Base-by-base conservation (phyloP, 2,329 filamentous ascomycete species). In the Botryosphaeria agaves region DNA sequence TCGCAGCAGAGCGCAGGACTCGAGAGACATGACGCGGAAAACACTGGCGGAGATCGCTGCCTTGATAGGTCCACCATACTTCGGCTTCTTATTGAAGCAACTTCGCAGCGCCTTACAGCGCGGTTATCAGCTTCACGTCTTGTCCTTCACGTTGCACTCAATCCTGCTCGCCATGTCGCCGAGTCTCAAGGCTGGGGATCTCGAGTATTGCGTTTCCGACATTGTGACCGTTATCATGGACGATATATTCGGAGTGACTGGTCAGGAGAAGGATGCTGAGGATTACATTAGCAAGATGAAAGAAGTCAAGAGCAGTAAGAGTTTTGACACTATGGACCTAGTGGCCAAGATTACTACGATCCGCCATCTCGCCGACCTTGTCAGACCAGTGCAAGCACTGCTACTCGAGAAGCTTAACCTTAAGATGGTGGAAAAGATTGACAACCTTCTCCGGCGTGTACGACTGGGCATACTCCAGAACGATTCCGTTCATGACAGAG, bases 281-380 rank as follows among this genome's bases (percentile, higher is more conserved):
- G 89, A 85, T 31, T 98, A 98, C 50, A 76, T 78, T 33, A 93
- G 75, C 49, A 80, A 87, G 53, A 94, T 91, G 76, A 93, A 91
- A 53, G 89, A 98, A 56, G 77, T 98, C 33, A 95, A 93, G 61
- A 89, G 81, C 53, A 94, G 81, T 62, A 98, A 95, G 62, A 94
- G 85, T 48, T 92, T 85, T 45, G 91, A 98, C 48, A 92, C 89
- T 0, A 91, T 95, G 76, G 87, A 95, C 51, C 63, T 95, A 11
- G 66, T 95, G 39, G 79, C 89, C 16, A 81, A 76, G 45, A 84
- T 76, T 28, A 76, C 82, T 2, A 87, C 84, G 1, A 63, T 94
- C 15, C 62, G 57, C 30, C 72, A 75, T 33, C 65, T 95, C 5
- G 72, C 76, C 28, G 70, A 76, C 29, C 69, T 98, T 3, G 66